Conservation (phyloP, 768 basidiomycete species). For the Suillus hirtellus region DNA sequence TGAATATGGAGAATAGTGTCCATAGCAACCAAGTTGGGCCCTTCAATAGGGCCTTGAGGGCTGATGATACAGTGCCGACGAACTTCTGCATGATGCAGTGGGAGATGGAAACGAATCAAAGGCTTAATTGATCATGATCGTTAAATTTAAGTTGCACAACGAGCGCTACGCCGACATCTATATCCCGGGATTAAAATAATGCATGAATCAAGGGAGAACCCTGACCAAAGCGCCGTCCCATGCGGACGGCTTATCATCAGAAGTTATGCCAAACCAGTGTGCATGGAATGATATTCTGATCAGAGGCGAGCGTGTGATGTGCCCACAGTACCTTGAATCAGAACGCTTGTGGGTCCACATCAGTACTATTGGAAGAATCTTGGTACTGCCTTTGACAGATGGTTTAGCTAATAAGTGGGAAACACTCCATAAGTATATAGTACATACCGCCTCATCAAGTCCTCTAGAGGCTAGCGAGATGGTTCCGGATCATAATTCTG, state of each 20-base stretch:
- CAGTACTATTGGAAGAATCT: too few species aligned
- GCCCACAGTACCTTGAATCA: too few species aligned
- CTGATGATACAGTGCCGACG: neutral
- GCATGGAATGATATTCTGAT: too few species aligned
- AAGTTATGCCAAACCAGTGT: too few species aligned
- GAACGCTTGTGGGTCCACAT: too few species aligned
- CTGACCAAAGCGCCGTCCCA: neutral
- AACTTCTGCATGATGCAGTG: neutral
- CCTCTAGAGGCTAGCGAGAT: constrained; percentile 80
- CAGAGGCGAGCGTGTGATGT: too few species aligned
- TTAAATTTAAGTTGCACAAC: neutral
- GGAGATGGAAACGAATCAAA: neutral
- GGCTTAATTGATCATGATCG: neutral
- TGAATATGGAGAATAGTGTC: neutral
- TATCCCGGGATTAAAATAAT: neutral
- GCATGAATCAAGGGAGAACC: neutral
- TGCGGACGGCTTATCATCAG: neutral
- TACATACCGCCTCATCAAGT: constrained; percentile 73
- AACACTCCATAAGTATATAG: neutral
- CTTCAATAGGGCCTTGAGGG: neutral
- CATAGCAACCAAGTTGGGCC: neutral
- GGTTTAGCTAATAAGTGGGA: neutral
- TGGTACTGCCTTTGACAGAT: constrained; percentile 41
- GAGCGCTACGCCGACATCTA: neutral
- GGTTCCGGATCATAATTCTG: constrained; percentile 32